A percentile compares a stretch with the other conserved stretches of the same genome.
These are phyloP conservation scores for Paecilomyces fulvus DNA, from an alignment of 2,329 filamentous ascomycete species.

Conservation along the genomic window DNA sequence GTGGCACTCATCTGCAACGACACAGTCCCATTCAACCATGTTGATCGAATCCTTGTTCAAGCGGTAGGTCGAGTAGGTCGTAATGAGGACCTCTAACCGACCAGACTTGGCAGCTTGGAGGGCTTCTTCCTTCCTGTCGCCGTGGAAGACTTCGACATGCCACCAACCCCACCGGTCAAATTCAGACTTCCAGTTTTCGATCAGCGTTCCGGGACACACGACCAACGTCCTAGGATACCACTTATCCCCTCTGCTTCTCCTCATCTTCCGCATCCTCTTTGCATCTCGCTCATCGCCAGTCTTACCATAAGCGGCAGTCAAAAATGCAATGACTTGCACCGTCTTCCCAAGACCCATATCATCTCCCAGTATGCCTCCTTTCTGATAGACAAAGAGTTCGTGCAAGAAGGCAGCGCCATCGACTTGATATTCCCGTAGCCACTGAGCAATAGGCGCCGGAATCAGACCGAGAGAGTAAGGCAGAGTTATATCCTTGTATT, in stretches of 20 bases:
- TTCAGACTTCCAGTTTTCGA: slow-evolving; percentile 87
- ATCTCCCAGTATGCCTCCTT: slow-evolving; percentile 82
- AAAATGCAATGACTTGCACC: slow-evolving; percentile 86
- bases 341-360: slow-evolving; percentile 98
- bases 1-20: slow-evolving; percentile 92
- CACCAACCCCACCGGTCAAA: slow-evolving; percentile 91
- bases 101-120: slow-evolving; percentile 66
- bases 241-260: slow-evolving; percentile 46
- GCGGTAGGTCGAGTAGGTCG: slow-evolving; percentile 82
- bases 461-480: slow-evolving; percentile 70
- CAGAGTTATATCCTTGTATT: slow-evolving; percentile 67
- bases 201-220: slow-evolving; percentile 78
- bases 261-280: slow-evolving; percentile 81
- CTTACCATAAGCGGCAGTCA: slow-evolving; percentile 89
- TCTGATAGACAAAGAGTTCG: slow-evolving; percentile 80
- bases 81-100: slow-evolving; percentile 81
- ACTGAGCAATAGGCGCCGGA: slow-evolving; percentile 82
- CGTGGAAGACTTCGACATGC: slow-evolving; percentile 78
- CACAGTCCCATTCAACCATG: slow-evolving; percentile 81
- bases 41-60: slow-evolving; percentile 73
- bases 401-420: slow-evolving; percentile 79
- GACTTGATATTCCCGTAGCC: slow-evolving; percentile 85
- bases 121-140: slow-evolving; percentile 59
- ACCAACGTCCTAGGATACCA: slow-evolving; percentile 85
- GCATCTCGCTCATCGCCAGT: slow-evolving; percentile 77